Percentiles rank a stretch among this genome's conserved stretches.
phyloP scores from a whole-genome alignment of 345 rosid species.

The Moringa oleifera region DNA sequence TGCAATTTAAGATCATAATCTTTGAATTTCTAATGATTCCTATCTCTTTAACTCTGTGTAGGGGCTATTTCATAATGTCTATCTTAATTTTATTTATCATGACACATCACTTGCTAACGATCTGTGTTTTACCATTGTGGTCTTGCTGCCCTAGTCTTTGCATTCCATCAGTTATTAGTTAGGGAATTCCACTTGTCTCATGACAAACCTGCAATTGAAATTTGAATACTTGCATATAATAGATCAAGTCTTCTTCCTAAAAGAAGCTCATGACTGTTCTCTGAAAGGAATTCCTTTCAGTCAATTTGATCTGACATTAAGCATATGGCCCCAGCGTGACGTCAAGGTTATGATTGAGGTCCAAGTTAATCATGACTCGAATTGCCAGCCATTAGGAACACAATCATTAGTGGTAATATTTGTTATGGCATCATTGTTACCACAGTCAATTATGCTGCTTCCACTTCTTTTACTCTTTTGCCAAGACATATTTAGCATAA shows the following conservation, averaged over 20 bases:
- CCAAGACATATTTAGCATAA: background rate
- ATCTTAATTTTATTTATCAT: too few relatives aligned
- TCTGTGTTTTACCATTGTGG: too few relatives aligned
- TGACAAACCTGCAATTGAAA: too few relatives aligned
- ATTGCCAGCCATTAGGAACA: constrained; percentile 13
- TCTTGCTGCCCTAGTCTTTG: too few relatives aligned
- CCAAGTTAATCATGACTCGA: constrained; percentile 20
- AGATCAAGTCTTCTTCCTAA: background rate
- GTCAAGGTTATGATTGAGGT: constrained; percentile 12
- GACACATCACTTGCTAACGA: too few relatives aligned
- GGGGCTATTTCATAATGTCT: too few relatives aligned
- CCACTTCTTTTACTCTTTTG: constrained; percentile 7
- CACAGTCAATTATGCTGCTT: constrained; percentile 14
- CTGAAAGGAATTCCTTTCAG: background rate
- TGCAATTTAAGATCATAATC: too few relatives aligned
- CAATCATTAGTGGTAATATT: constrained; percentile 4
- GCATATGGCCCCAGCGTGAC: constrained; percentile 15
- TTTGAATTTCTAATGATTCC: too few relatives aligned
- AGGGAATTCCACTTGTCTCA: too few relatives aligned
- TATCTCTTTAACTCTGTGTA: too few relatives aligned
- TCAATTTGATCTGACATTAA: constrained; percentile 8
- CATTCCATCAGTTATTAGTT: too few relatives aligned
- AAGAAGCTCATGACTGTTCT: background rate
- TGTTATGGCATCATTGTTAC: constrained; percentile 11
- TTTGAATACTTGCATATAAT: background rate